Conservation (phyloP, 345 rosid genomes). For the Psidium guajava region DNA sequence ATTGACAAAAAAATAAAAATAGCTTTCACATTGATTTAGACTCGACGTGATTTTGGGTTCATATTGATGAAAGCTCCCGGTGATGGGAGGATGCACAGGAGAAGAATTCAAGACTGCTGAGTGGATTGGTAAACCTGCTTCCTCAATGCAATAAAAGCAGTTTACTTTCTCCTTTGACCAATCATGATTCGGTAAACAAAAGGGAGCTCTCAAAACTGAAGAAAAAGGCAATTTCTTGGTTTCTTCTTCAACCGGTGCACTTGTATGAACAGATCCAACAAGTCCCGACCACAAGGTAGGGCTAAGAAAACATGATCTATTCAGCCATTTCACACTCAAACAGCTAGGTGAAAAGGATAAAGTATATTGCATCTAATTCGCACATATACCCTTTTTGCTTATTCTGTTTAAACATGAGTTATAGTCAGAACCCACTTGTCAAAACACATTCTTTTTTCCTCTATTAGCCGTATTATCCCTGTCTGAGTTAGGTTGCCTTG, state of each 20-base stretch:
- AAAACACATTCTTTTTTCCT: background rate
- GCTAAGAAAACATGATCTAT: background rate
- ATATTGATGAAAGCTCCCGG: background rate
- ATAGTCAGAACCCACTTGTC: background rate
- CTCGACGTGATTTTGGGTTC: background rate
- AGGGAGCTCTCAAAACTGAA: background rate
- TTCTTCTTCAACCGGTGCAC: background rate
- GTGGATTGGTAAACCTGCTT: background rate
- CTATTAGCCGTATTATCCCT: background rate
- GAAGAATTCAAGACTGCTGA: background rate
- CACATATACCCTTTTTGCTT: background rate
- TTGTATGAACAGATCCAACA: background rate
- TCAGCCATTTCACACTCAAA: background rate
- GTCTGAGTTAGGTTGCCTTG: background rate
- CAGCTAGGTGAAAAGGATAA: background rate
- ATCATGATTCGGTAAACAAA: background rate
- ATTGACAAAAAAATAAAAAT: background rate
- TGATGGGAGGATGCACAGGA: background rate
- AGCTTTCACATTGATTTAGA: background rate
- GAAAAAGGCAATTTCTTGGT: background rate
- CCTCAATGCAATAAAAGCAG: background rate
- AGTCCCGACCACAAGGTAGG: background rate
- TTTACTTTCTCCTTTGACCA: background rate
- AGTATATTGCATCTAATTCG: background rate
- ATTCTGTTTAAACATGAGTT: background rate